Evolutionary conservation across 306 rosid species (phyloP).

Genomic region (Cajanus cajan): DNA sequence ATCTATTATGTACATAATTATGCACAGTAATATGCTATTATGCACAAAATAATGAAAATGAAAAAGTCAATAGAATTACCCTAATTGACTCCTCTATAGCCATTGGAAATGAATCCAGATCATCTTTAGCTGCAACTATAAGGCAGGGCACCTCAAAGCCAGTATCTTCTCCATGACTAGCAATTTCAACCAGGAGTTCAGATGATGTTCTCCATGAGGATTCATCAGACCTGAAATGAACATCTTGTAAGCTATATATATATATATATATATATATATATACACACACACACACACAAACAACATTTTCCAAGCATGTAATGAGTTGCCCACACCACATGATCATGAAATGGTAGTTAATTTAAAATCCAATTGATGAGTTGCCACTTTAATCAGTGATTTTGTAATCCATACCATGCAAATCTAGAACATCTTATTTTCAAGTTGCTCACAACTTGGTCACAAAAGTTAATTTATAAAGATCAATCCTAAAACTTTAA

Average conservation of each 20-base stretch:
- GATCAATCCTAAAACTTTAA: neutral
- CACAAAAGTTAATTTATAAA: neutral
- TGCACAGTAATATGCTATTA: conserved; percentile 14
- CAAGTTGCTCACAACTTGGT: neutral
- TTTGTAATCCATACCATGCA: neutral
- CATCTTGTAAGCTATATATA: conserved; percentile 12
- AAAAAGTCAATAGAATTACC: conserved; percentile 49
- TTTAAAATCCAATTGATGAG: neutral
- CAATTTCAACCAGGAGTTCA: conserved; percentile 77
- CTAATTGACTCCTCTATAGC: conserved; percentile 91
- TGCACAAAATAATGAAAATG: neutral
- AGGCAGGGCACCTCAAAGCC: conserved; percentile 98
- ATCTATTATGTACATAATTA: neutral
- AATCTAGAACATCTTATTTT: neutral
- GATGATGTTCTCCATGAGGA: conserved; percentile 82
- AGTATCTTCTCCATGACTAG: conserved; percentile 94
- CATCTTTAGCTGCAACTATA: conserved; percentile 97
- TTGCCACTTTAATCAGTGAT: neutral
- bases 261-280: no score
- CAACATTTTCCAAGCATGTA: neutral
- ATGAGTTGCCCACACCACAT: conserved; percentile 5
- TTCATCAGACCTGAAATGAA: conserved; percentile 73
- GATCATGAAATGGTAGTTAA: neutral
- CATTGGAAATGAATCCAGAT: conserved; percentile 78
- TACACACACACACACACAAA: no score